Conservation (phyloP, 306 rosid species). For the Biancaea sappan region DNA sequence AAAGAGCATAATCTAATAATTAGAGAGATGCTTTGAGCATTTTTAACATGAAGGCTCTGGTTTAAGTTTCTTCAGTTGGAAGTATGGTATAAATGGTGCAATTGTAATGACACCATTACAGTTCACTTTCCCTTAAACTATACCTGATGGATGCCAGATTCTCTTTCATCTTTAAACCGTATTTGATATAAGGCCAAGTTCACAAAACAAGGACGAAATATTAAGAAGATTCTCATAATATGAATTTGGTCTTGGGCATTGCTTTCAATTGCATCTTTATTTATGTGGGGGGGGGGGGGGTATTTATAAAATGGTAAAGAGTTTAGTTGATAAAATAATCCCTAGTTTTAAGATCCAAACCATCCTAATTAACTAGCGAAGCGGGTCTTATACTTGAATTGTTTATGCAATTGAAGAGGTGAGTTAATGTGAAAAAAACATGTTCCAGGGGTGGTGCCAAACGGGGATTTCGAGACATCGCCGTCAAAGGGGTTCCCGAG, state of each 20-base stretch:
- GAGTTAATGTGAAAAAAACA: not conserved
- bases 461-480: slow-evolving; percentile 77
- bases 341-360: no score
- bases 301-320: no score
- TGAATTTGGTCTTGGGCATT: not conserved
- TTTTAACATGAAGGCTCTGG: not conserved
- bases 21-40: not conserved
- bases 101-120: not conserved
- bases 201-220: not conserved
- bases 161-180: not conserved
- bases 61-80: not conserved
- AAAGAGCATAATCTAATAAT: not conserved
- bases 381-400: no score
- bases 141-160: not conserved
- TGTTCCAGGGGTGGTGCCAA: slow-evolving; percentile 58
- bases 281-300: no score
- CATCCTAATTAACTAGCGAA: no score
- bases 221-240: not conserved
- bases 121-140: not conserved
- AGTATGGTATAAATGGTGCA: slow-evolving; percentile 2
- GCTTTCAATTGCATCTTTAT: not conserved
- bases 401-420: no score
- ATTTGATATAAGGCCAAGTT: not conserved
- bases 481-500: slow-evolving; percentile 79
- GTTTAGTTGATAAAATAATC: no score